Evolutionary conservation across 306 rosid species (phyloP), one percentile per base, ranked within the genome.

Genomic region (Chamaecrista fasciculata): DNA sequence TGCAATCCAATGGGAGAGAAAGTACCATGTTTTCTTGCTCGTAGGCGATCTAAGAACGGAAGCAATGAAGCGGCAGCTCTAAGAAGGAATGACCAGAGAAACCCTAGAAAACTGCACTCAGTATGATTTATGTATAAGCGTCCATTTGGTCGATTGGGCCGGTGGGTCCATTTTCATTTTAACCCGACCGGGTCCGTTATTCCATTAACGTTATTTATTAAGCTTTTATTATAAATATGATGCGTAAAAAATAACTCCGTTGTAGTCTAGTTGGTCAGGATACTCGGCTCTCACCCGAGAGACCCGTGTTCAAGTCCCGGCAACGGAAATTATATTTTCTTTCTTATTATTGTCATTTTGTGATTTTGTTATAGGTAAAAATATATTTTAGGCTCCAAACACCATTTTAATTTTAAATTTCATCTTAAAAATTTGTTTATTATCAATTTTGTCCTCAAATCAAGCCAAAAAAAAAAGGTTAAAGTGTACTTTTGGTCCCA

Each of bases 231-330:
- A n/a, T 29, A 29, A 2, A 29, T 29, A 5, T 5, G 2, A 29
- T 2, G 5, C 5, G 4, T 29, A 29, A 29, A 2, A 1, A 36
- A 36, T 3, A 11, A 39, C 6, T 66, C 60, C 51, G 73, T 66
- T 74, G 78, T 66, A 74, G 73, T 74, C 73, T 66, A 74, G 79
- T 2, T 66, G 73, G 67, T 74, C 0, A 74, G 73, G 73, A 74
- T 66, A 74, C 50, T 74, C 72, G 66, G 73, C 85, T 72, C 81
- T 81, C 81, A 76, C 81, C 76, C 73, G 79, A 67, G 67, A 76
- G 85, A 72, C 70, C 67, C 76, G 76, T 76, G 77, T 81, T 69
- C 68, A 7, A 80, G 16, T 71, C 75, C 68, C 43, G 71, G 59
- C 71, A 66, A 66, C 46, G 31, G 46, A 66, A 61, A 5, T n/a